Evolutionary conservation across 2,329 filamentous ascomycete species (phyloP), one percentile per base, ranked within the genome.

Genomic region (Aspergillus brasiliensis): DNA sequence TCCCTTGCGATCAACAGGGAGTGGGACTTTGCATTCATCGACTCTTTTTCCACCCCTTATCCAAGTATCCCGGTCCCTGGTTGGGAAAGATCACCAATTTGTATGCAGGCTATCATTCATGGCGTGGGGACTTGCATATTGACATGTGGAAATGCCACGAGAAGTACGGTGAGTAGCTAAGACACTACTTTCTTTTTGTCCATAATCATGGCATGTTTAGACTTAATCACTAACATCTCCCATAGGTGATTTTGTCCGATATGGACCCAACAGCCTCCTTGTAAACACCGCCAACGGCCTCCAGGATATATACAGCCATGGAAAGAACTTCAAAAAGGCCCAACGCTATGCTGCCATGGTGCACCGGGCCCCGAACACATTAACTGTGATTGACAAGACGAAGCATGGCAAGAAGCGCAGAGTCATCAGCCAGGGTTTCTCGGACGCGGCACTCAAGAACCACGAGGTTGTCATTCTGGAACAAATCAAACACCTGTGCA

Each of bases 271-370:
- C 37, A 44, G 59, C 10, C 49, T 70, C 17, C 28, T 65, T 3
- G 44, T 70, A 34, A 67, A 69, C 46, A 65, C 62, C 13, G 51
- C 51, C 5, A 56, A 42, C 10, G 65, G 57, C 0, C 56, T 67
- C 2, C 42, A 59, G 5, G 66, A 68, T 6, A 82, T 84, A 66
- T 83, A 84, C 65, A 75, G 78, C 28, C 77, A 77, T 71, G 74
- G 77, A 23, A 71, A 77, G 44, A 82, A 83, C 62, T 77, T 83
- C 13, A 75, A 77, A 37, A 84, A 84, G 63, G 77, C 79, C 1
- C 72, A 76, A 27, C 82, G 80, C 64, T 83, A 84, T 66, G 72
- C 73, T 21, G 78, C 80, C 1, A 81, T 83, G 72, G 75, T 40
- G 73, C 76, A 21, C 72, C 74, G 62, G 21, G 62, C 56, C 72